These are phyloP conservation scores for Babesia bigemina DNA, from an alignment of 169 alveolate genomes.

Conservation along the genomic window DNA sequence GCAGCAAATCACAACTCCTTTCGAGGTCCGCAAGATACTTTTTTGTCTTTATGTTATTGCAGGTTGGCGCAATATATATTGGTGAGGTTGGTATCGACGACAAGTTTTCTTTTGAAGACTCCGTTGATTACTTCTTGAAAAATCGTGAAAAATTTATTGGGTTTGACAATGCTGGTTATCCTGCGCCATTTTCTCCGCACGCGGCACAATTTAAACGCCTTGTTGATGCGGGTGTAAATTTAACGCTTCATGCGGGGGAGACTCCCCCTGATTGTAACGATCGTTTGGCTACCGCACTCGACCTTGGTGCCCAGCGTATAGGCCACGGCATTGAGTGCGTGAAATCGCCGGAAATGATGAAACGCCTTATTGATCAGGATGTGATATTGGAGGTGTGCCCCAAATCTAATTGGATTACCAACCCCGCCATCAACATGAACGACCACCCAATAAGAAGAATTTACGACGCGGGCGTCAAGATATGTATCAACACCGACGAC, in stretches of 20 bases:
- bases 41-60: conserved; percentile 2
- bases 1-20: conserved; percentile 6
- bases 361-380: conserved; percentile 48
- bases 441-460: conserved; percentile 64
- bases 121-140: conserved; percentile 60
- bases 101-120: conserved; percentile 23
- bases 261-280: conserved; percentile 63
- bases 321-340: conserved; percentile 68
- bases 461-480: conserved; percentile 69
- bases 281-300: conserved; percentile 40
- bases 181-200: conserved; percentile 42
- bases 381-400: conserved; percentile 66
- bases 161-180: conserved; percentile 66
- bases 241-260: conserved; percentile 70
- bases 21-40: not conserved
- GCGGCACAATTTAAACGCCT: conserved; percentile 47
- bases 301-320: conserved; percentile 57
- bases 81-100: conserved; percentile 31
- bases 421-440: conserved; percentile 52
- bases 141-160: conserved; percentile 58
- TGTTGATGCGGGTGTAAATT: conserved; percentile 48
- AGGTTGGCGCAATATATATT: conserved; percentile 59
- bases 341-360: conserved; percentile 59
- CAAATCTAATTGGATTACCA: conserved; percentile 55
- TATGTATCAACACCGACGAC: conserved; percentile 63